Base-by-base conservation (phyloP, 441 rosid species). In the Biscutella laevigata region DNA sequence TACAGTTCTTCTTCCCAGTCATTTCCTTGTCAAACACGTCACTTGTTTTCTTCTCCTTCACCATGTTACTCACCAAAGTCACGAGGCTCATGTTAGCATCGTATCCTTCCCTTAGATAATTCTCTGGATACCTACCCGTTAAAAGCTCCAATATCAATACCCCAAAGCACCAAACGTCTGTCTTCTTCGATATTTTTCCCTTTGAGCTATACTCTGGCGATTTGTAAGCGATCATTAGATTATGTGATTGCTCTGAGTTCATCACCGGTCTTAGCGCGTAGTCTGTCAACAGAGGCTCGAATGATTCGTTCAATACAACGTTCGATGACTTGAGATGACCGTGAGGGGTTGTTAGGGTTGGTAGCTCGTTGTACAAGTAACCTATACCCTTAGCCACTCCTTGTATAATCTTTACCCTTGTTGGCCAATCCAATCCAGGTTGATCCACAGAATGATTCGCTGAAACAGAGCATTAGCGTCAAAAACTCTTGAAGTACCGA, bases 261-360 rank as follows among this genome's bases (percentile, higher is more conserved):
- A 81, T 79, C 61, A 88, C 73, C 0, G 95, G 87, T 22, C 83
- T 57, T 14, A 88, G 61, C 3, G 91, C 79, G 30, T 86, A 92
- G 21, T 92, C 98, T 0, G 83, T 74, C 10, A 92, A 49, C 13
- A 77, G 63, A 2, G 99, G 94, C 67, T 82, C 85, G 3, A 66
- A 72, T 36, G 70, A 68, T 12, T 74, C 68, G 39, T 75, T 70
- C 0, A 92, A 70, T 21, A 92, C 84, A 12, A 92, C 95, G 41
- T 92, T 92, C 3, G 99, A 92, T 51, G 97, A 88, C 67, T 92
- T 92, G 9, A 88, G 77, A 68, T 92, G 97, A 20, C 99, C 99
- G 37, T 92, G 94, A 4, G 99, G 86, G 17, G 75, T 72, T 0
- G 74, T 60, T 1, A 84, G 66, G 13, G 73, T 72, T 0, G 88